Evolutionary conservation across 345 rosid genomes (phyloP).

Genomic region (Psidium guajava): DNA sequence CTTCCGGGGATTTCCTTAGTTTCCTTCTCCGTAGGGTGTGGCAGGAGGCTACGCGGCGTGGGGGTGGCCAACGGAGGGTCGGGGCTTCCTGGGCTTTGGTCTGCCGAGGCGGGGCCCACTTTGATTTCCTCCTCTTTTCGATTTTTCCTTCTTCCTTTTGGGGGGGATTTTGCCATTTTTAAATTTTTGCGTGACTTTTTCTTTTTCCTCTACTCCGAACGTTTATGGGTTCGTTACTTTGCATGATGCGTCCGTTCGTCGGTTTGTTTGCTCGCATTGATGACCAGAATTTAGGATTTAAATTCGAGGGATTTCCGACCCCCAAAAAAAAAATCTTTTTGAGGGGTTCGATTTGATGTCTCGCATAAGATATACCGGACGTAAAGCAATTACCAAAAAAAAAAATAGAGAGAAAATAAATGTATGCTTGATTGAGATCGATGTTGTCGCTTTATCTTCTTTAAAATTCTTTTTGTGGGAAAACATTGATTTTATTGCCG

Average conservation of each 20-base stretch:
- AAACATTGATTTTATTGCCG: background rate
- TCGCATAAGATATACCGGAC: background rate
- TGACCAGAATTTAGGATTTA: background rate
- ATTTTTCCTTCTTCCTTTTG: too few relatives aligned
- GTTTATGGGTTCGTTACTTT: background rate
- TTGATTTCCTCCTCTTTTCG: background rate
- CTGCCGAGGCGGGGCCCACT: background rate
- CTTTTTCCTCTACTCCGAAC: background rate
- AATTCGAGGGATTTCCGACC: background rate
- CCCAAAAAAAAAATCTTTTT: too few relatives aligned
- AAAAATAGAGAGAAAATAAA: background rate
- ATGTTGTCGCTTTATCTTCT: background rate
- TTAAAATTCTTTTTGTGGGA: background rate
- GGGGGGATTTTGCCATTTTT: too few relatives aligned
- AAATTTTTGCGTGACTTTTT: background rate
- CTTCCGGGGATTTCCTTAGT: background rate
- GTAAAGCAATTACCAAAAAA: background rate
- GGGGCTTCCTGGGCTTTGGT: background rate
- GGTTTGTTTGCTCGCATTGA: background rate
- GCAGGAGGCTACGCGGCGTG: background rate
- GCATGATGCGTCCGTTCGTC: background rate
- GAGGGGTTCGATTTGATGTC: background rate
- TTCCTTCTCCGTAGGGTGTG: background rate
- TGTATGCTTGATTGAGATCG: background rate
- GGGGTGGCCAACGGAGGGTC: background rate